Base-by-base conservation (phyloP, 1,284 basidiomycete genomes). In the Naganishia albida region DNA sequence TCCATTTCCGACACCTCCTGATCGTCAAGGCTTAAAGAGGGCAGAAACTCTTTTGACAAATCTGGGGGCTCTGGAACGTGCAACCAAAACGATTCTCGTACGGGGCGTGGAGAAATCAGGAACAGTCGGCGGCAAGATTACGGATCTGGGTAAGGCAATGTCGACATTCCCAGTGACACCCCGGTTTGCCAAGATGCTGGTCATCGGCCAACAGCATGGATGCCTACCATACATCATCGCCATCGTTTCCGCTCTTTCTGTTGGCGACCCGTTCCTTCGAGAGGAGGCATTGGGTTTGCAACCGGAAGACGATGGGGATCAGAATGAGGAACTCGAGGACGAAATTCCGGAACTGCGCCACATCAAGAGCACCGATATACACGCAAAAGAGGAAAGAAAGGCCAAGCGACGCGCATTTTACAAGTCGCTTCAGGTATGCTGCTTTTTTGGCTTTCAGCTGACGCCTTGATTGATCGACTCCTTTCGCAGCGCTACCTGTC, bases 1-100 rank as follows among this genome's bases (percentile, higher is more conserved):
- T 77, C 96, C 96, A 12, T 99, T 99, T 81, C 96, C 96, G 0
- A 98, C 96, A 0, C 88, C 95, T 10, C 96, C 96, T 0, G 91
- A 98, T 75, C 85, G 89, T n/a, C 72, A 78, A 3, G 84, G 87
- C 12, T 81, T 99, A 30, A 84, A 82, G 63, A 88, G 88, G 72
- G 93, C 96, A 0, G 95, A 99, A 78, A 85, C 84, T 48, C 82
- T 88, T 2, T 82, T 99, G 40, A 85, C 83, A 16, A 84, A 91
- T 72, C 85, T 99, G 3, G 94, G 93, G 15, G 96, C 96, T 0
- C 81, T 97, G 51, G 82, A 83, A 49, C 74, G 81, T 10, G 74
- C 82, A 2, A 73, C 79, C 1, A 70, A 77, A 10, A 73, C 75
- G 40, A 78, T 73, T 42, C 77, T 80, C 72, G 70, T 79, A 23